Evolutionary conservation across 768 basidiomycete genomes (phyloP), one percentile per base, ranked within the genome.

Genomic region (Hypholoma sublateritium): DNA sequence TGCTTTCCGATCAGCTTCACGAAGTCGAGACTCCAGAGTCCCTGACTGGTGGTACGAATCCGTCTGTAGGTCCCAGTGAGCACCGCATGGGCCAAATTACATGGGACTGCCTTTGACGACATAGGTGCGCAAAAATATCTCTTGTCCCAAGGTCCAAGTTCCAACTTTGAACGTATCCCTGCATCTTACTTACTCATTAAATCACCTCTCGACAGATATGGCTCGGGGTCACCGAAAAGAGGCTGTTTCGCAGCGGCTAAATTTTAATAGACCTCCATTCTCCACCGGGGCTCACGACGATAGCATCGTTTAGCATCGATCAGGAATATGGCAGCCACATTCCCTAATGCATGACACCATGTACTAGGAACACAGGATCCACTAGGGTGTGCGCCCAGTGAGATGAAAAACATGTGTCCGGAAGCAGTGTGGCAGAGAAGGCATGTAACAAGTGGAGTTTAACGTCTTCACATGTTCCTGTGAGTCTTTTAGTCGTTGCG

Each of bases 361-460:
- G 25, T 34, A 41, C 36, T 28, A 41, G 24, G 43, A 57, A 50
- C 56, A 51, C 58, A 52, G 43, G 39, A 21, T 44, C 44, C 35
- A 57, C 37, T 39, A 4, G 53, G 53, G 43, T 50, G 48, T 60
- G 39, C 56, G 52, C 57, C 50, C 55, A 49, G 36, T 47, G 47
- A 52, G 50, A 62, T 65, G 49, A 61, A 62, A 45, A 46, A 58
- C 57, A 61, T 58, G 54, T 51, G 41, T 50, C 50, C 49, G 50
- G 44, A 59, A 62, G 55, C 59, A 59, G 57, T 41, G 48, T 51
- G 44, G 53, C 45, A 28, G 50, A 56, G 48, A 44, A 58, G 59
- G 50, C 28, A 28, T 54, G 24, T 36, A n/a, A 44, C 48, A 36
- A 50, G 49, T 53, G 55, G 42, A 55, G 54, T 44, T 41, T 41